Conservation (phyloP, 441 rosid genomes). For the Corymbia calophylla region DNA sequence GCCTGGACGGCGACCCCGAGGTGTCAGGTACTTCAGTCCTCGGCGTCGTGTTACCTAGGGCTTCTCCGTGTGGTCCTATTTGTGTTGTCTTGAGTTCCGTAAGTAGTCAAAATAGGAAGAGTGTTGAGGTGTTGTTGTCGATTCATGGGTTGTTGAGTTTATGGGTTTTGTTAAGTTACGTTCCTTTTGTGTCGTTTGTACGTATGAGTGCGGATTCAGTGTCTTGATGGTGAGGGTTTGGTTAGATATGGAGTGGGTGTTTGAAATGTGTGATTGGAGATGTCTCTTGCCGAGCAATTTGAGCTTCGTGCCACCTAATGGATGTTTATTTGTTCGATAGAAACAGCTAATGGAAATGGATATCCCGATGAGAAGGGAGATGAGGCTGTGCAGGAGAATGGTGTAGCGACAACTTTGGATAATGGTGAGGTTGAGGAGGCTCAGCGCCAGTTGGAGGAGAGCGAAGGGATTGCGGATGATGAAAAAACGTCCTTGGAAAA, state of each 20-base stretch:
- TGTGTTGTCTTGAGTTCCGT: not conserved
- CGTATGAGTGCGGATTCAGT: not conserved
- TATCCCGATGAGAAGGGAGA: constrained; percentile 16
- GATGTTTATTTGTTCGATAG: not conserved
- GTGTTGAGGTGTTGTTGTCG: not conserved
- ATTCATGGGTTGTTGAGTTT: not conserved
- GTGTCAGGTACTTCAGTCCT: constrained; percentile 30
- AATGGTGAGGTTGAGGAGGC: constrained; percentile 12
- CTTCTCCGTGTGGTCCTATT: not conserved
- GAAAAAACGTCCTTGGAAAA: constrained; percentile 3
- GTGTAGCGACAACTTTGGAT: constrained; percentile 4
- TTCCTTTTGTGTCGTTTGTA: not conserved
- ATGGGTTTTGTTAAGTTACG: not conserved
- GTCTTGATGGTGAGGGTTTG: not conserved
- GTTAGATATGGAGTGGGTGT: not conserved
- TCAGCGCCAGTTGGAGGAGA: constrained; percentile 6
- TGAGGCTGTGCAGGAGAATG: constrained; percentile 13
- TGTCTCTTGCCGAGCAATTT: not conserved
- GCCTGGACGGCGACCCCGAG: constrained; percentile 35
- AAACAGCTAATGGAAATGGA: constrained; percentile 36
- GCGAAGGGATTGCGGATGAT: constrained; percentile 9
- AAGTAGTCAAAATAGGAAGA: not conserved
- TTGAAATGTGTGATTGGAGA: not conserved
- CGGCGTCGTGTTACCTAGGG: not conserved
- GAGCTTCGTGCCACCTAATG: not conserved